Evolutionary conservation across 2,329 filamentous ascomycete genomes (phyloP).

Genomic region (Venturia pyrina): DNA sequence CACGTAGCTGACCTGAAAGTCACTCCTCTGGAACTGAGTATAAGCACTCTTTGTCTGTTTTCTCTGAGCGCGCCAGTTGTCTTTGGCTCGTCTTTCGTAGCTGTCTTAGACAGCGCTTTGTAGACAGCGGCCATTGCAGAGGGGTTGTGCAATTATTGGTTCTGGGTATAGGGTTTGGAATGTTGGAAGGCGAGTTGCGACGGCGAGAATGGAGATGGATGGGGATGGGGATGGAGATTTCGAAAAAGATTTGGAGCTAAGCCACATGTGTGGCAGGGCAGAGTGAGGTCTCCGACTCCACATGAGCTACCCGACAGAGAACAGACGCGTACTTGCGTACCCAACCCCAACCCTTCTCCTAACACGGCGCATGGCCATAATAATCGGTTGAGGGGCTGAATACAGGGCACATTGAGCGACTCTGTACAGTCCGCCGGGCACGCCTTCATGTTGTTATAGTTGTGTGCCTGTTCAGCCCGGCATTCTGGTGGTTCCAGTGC

Average conservation of each 20-base stretch:
- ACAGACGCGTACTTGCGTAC: no score
- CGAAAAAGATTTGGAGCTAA: neutral
- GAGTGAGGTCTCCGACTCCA: no score
- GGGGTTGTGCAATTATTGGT: slow-evolving; percentile 6
- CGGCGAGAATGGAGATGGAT: neutral
- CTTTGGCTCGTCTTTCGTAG: slow-evolving; percentile 25
- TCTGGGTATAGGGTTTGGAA: neutral
- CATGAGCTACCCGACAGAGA: no score
- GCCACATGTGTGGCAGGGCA: no score
- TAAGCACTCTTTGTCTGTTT: slow-evolving; percentile 59
- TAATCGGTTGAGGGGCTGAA: no score
- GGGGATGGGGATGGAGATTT: neutral
- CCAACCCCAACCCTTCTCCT: no score
- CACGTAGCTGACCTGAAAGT: slow-evolving; percentile 57
- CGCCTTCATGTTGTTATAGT: no score
- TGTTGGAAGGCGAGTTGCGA: neutral
- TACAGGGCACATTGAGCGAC: no score
- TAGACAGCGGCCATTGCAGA: slow-evolving; percentile 45
- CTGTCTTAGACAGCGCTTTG: slow-evolving; percentile 40
- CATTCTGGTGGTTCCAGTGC: no score
- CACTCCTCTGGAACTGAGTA: slow-evolving; percentile 85
- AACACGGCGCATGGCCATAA: no score
- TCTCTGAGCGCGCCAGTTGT: slow-evolving; percentile 23
- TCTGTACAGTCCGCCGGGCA: no score
- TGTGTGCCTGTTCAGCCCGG: neutral